Evolutionary conservation across 179 eudicot genomes (phyloP).

Genomic region (Nepenthes alata): DNA sequence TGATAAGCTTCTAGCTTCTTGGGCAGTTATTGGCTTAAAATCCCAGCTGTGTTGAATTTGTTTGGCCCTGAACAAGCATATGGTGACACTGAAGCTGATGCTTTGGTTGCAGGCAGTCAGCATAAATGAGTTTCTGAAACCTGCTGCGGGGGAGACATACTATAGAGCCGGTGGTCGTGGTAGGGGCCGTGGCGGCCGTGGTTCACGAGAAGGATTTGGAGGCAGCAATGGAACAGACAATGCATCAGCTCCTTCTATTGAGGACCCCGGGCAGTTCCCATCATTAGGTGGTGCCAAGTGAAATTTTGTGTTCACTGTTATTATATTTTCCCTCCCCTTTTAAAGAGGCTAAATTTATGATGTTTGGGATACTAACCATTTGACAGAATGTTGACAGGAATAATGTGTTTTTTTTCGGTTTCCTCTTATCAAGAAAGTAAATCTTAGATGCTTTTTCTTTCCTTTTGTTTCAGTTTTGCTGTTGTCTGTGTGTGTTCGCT

Average conservation of each 20-base stretch:
- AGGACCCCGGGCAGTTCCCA: conserved; percentile 79
- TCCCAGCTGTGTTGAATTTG: no score
- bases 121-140: conserved; percentile 89
- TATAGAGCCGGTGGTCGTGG: conserved; percentile 61
- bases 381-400: conserved; percentile 23
- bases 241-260: conserved; percentile 54
- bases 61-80: neutral
- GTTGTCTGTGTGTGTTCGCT: conserved; percentile 2
- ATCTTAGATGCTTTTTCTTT: conserved; percentile 20
- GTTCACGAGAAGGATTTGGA: conserved; percentile 51
- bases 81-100: neutral
- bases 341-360: conserved; percentile 7
- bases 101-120: conserved; percentile 54
- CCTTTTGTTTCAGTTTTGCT: conserved; percentile 8
- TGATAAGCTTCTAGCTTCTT: no score
- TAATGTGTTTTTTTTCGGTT: conserved; percentile 20
- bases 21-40: no score
- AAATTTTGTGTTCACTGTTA: conserved; percentile 11
- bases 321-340: neutral
- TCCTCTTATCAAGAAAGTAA: conserved; percentile 30
- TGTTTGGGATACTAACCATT: conserved; percentile 9
- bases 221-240: conserved; percentile 34
- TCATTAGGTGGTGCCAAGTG: conserved; percentile 72
- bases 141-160: conserved; percentile 66
- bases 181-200: conserved; percentile 46